These are phyloP conservation scores for Cynara cardunculus DNA, from an alignment of 129 eudicot genomes.

Conservation along the genomic window DNA sequence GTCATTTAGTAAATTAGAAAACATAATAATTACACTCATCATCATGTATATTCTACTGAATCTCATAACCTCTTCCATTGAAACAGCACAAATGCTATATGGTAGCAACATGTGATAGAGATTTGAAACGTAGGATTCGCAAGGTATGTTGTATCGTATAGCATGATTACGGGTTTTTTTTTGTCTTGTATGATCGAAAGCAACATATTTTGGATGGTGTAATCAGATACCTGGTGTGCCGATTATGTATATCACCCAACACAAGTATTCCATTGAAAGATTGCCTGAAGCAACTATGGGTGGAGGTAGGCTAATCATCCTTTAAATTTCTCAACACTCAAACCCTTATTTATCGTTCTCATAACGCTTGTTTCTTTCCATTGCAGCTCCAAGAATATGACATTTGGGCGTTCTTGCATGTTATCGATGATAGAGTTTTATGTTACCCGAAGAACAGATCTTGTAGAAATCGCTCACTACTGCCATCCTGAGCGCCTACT, in stretches of 20 bases:
- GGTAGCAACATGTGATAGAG: slow-evolving; percentile 99
- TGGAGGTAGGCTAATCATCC: slow-evolving; percentile 60
- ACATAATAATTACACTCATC: neutral
- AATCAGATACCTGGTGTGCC: slow-evolving; percentile 95
- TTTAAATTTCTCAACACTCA: neutral
- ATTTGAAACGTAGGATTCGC: slow-evolving; percentile 88
- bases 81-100: slow-evolving; percentile 96
- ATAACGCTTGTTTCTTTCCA: neutral
- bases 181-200: neutral
- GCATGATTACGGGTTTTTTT: neutral
- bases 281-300: slow-evolving; percentile 99
- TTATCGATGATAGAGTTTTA: neutral
- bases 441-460: neutral
- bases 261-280: slow-evolving; percentile 81
- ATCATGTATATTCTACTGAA: neutral
- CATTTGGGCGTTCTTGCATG: neutral
- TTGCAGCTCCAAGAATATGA: slow-evolving; percentile 61
- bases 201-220: neutral
- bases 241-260: slow-evolving; percentile 90
- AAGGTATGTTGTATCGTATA: slow-evolving; percentile 43
- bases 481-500: neutral
- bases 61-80: neutral
- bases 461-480: neutral
- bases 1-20: too few species aligned
- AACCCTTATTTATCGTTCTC: neutral